Conservation (phyloP, 176 grass and related monocot species). For the Eragrostis curvula region DNA sequence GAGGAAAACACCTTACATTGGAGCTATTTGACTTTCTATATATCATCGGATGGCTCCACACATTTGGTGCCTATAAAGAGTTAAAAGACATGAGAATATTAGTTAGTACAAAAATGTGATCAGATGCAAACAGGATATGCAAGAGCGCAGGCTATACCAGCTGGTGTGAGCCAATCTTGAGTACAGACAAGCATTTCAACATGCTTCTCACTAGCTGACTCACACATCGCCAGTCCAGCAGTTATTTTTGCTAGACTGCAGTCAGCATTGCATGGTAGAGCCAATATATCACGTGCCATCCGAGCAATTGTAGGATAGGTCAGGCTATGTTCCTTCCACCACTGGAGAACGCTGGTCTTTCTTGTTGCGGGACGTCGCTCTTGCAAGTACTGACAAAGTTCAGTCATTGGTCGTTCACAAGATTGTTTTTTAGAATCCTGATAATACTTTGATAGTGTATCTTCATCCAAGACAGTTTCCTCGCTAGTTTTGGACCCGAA, state of each 20-base stretch:
- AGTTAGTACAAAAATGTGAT: background rate
- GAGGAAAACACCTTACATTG: no score
- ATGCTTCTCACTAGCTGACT: background rate
- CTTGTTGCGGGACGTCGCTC: background rate
- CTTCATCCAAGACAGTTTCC: background rate
- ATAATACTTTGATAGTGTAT: constrained; percentile 26
- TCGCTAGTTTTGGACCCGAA: constrained; percentile 3
- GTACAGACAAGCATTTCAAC: constrained; percentile 31
- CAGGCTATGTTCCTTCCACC: constrained; percentile 45
- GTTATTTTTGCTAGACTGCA: constrained; percentile 29
- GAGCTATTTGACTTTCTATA: background rate
- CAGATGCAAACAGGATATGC: background rate
- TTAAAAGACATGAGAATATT: background rate
- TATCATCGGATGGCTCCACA: background rate
- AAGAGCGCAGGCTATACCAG: background rate
- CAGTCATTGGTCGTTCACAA: constrained; percentile 12
- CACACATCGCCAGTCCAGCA: background rate
- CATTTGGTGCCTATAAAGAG: background rate
- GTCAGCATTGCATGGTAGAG: constrained; percentile 17
- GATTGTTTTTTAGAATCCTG: background rate
- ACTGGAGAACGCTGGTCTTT: constrained; percentile 37
- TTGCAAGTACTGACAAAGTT: constrained; percentile 49
- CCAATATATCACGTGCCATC: constrained; percentile 42
- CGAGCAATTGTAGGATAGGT: constrained; percentile 29
- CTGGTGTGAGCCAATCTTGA: constrained; percentile 31